Evolutionary conservation across 2,329 filamentous ascomycete genomes (phyloP).

Genomic region (Dissoconium aciculare): DNA sequence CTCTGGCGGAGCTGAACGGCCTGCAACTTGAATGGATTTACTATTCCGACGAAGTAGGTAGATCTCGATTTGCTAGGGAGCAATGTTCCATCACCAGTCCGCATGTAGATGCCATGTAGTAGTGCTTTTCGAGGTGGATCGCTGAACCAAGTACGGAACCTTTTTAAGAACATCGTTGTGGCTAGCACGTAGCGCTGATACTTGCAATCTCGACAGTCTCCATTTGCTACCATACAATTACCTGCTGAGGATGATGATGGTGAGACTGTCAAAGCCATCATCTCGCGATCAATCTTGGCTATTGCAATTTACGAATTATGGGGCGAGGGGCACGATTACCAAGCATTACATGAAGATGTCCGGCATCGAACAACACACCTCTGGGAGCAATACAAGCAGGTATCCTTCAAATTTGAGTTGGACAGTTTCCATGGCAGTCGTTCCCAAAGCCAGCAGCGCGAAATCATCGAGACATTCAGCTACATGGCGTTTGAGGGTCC

Average conservation of each 20-base stretch:
- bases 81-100: too few relatives aligned
- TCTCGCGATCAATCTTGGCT: slow-evolving; percentile 64
- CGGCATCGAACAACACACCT: slow-evolving; percentile 41
- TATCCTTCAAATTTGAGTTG: slow-evolving; percentile 69
- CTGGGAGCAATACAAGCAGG: slow-evolving; percentile 50
- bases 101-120: too few relatives aligned
- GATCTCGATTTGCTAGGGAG: too few relatives aligned
- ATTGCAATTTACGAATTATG: slow-evolving; percentile 82
- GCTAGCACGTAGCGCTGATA: too few relatives aligned
- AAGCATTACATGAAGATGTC: slow-evolving; percentile 53
- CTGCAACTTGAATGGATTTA: slow-evolving; percentile 57
- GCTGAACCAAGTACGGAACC: too few relatives aligned
- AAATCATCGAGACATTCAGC: slow-evolving; percentile 66
- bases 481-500: slow-evolving; percentile 66
- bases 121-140: too few relatives aligned
- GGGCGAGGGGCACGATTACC: slow-evolving; percentile 55
- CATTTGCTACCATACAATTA: slow-evolving; percentile 66
- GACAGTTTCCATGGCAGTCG: slow-evolving; percentile 71
- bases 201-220: too few relatives aligned
- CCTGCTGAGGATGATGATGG: slow-evolving; percentile 8
- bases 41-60: slow-evolving; percentile 58
- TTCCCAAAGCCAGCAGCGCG: slow-evolving; percentile 45
- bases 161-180: too few relatives aligned
- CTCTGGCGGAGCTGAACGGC: slow-evolving; percentile 55
- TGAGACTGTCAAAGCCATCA: slow-evolving; percentile 46